Evolutionary conservation across 805 yeast genomes (phyloP), one percentile per base, ranked within the genome.

Genomic region (Millerago galiae): DNA sequence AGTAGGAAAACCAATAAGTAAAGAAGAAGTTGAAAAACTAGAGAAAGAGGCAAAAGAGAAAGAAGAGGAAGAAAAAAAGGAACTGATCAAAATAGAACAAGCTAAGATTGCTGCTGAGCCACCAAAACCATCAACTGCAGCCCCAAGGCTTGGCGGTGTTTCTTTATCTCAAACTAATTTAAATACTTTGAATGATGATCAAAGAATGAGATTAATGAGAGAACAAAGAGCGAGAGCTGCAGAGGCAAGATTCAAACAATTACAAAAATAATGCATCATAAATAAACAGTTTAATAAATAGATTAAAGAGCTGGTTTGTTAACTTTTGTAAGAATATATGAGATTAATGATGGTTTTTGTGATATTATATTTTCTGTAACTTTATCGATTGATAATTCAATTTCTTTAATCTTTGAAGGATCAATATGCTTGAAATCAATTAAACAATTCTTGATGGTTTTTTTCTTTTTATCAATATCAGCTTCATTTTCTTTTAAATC

Each of bases 161-260:
- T 48, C 52, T 2, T 34, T 60, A 16, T 44, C 49, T 34, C 71
- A 64, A 49, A 64, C 67, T 17, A 78, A 77, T 36, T 53, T 81
- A 41, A 71, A 74, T 35, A 81, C 89, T 0, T 67, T 91, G 42
- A 72, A 79, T 8, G 88, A 81, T 1, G 87, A 79, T 21, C 96
- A 90, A 50, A 74, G 78, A 54, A 71, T 73, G 72, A 74, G 81
- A 54, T 65, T 93, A 16, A 89, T 90, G 84, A 76, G 99, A 46
- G 99, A 93, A 55, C 90, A 90, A 56, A 71, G 98, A 42, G 97
- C 97, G 1, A 74, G 98, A 42, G 99, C 99, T 0, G 97, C 95
- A 0, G 98, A 93, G 60, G 95, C 91, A 0, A 71, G 99, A 52
- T 53, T 86, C 54, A 71, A 42, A 62, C 54, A 45, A 48, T 38